Base-by-base conservation (phyloP, 257 asterid species). In the Ilex aquifolium region DNA sequence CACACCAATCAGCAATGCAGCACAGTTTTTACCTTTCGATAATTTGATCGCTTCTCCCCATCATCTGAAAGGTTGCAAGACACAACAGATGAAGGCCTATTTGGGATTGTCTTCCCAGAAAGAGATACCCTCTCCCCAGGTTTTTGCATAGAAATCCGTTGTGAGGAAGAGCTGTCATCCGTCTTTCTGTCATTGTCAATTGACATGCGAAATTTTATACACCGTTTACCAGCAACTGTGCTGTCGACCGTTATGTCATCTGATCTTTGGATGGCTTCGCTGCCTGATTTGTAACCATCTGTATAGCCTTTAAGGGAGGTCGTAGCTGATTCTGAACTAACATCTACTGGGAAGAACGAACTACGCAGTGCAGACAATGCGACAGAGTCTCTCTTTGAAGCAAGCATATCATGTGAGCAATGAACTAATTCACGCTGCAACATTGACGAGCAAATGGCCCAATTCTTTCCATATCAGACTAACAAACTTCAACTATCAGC, bases 321-420 rank as follows among this genome's bases (percentile, higher is more conserved):
- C 11, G 99, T 93, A 50, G 94, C 99, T 54, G 99, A 93, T 66
- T 85, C 99, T 10, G 99, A 93, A 78, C 97, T 90, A 44, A 80
- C 82, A 76, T 83, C 96, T 53, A 91, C 86, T 68, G 83, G 96
- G 76, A 83, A 84, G 57, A 82, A 74, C 46, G 95, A 88, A 69
- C 79, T 96, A 48, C 94, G 95, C 64, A 4, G 5, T 36, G 42
- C 42, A 36, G 94, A 78, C 54, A 87, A 80, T 69, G 85, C 87
- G 65, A 65, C 74, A 36, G 78, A 71, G 62, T 93, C 96, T 74
- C 92, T 85, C 58, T 78, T 87, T 17, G 95, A 82, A 44, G 96
- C 89, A 70, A 90, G 88, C 72, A 93, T 71, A 40, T 81, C 85
- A 64, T 93, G 97, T 29, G 99, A 87, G 79, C 99, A 90, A 58